Evolutionary conservation across 1,284 basidiomycete species (phyloP).

Genomic region (Rhodotorula sp.): DNA sequence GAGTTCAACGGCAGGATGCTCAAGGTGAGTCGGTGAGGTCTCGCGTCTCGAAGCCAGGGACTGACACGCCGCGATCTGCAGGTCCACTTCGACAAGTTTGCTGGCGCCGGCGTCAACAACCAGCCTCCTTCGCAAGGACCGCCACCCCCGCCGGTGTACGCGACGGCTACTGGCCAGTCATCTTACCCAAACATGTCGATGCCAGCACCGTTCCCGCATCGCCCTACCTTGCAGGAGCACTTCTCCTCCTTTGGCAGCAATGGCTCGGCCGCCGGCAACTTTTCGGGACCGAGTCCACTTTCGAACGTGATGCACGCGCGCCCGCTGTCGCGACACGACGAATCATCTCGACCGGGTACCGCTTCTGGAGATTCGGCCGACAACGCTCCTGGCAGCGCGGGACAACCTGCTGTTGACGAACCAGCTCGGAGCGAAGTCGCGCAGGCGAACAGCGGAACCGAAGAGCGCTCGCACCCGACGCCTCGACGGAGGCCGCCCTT

Average conservation of each 20-base stretch:
- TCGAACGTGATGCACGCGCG: neutral
- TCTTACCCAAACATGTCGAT: neutral
- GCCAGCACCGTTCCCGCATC: constrained; percentile 6
- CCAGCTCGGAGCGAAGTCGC: too few species aligned
- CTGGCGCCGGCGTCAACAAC: constrained; percentile 14
- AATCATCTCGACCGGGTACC: too few species aligned
- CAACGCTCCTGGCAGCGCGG: too few species aligned
- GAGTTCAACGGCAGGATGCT: constrained; percentile 79
- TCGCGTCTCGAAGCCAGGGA: neutral
- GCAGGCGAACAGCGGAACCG: too few species aligned
- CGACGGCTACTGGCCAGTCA: neutral
- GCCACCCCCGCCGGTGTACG: neutral
- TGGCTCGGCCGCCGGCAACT: neutral
- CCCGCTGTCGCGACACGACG: neutral
- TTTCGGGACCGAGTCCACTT: constrained; percentile 8
- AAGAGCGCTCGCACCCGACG: neutral
- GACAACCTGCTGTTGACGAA: too few species aligned
- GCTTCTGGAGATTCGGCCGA: too few species aligned
- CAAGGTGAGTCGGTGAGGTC: constrained; percentile 54
- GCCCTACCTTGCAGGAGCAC: constrained; percentile 4
- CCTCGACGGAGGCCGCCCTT: neutral
- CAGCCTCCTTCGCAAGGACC: neutral
- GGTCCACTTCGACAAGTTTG: constrained; percentile 73
- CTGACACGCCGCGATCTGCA: neutral
- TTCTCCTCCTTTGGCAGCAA: neutral